Conservation (phyloP, 805 yeast species). For the Tetrapisispora arboricola region DNA sequence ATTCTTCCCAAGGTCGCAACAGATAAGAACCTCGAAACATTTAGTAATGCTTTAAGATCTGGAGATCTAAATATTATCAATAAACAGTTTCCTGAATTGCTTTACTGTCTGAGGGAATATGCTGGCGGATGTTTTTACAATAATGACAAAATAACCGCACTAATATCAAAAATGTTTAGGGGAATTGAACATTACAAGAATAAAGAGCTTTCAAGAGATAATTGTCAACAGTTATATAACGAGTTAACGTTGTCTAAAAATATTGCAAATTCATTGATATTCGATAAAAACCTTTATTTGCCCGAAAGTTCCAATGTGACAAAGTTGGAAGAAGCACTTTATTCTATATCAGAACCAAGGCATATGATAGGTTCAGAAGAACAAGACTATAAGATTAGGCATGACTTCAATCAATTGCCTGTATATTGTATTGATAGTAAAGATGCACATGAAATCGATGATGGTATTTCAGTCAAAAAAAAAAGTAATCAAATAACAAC, state of each 20-base stretch:
- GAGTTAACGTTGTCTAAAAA: constrained; percentile 21
- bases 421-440: constrained; percentile 79
- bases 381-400: constrained; percentile 10
- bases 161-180: constrained; percentile 34
- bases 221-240: constrained; percentile 42
- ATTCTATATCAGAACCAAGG: constrained; percentile 11
- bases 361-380: background rate
- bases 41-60: constrained; percentile 20
- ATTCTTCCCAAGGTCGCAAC: background rate
- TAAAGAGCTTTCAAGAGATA: constrained; percentile 41
- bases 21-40: constrained; percentile 13
- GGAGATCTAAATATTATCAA: constrained; percentile 3
- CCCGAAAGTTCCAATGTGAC: constrained; percentile 39
- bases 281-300: constrained; percentile 28
- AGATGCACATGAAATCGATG: constrained; percentile 85
- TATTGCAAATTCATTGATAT: background rate
- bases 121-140: constrained; percentile 41
- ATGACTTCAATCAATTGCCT: constrained; percentile 38
- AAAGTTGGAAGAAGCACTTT: constrained; percentile 33
- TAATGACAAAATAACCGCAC: constrained; percentile 40
- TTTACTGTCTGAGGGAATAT: constrained; percentile 43
- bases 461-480: constrained; percentile 62
- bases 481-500: constrained; percentile 28
- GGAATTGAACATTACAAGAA: constrained; percentile 17
- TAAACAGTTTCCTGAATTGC: constrained; percentile 27